These are phyloP conservation scores for Cymodocea nodosa DNA, from an alignment of 116 monocot genomes.

Conservation along the genomic window DNA sequence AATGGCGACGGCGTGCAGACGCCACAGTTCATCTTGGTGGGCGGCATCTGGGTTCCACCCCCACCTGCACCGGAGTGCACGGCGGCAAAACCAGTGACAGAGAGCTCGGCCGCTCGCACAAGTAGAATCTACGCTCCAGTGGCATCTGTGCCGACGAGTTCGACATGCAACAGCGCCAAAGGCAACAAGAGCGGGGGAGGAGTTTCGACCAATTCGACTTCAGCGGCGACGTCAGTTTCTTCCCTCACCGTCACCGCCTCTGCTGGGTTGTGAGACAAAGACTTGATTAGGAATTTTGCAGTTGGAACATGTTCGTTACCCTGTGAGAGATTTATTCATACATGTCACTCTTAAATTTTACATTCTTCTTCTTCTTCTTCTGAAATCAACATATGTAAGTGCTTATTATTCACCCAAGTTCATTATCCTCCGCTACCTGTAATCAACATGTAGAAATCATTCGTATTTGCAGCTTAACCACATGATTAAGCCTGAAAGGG, in stretches of 20 bases:
- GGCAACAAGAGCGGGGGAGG: slow-evolving; percentile 8
- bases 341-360: no score
- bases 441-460: background rate
- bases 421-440: background rate
- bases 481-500: no score
- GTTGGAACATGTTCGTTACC: no score
- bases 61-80: slow-evolving; percentile 5
- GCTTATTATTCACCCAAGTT: background rate
- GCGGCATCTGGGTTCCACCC: slow-evolving; percentile 72
- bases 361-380: background rate
- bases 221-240: slow-evolving; percentile 41
- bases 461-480: no score
- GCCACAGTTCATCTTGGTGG: slow-evolving; percentile 62
- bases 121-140: slow-evolving; percentile 39
- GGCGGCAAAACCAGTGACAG: slow-evolving; percentile 4
- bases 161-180: background rate
- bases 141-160: slow-evolving; percentile 24
- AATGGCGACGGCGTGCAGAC: slow-evolving; percentile 18
- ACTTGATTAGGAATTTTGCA: no score
- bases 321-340: background rate
- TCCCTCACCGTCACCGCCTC: slow-evolving; percentile 48
- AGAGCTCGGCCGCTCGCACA: slow-evolving; percentile 3
- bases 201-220: slow-evolving; percentile 26
- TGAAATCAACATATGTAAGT: no score
- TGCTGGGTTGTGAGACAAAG: slow-evolving; percentile 2